Base-by-base conservation (phyloP, 306 rosid genomes). In the Prunus davidiana region DNA sequence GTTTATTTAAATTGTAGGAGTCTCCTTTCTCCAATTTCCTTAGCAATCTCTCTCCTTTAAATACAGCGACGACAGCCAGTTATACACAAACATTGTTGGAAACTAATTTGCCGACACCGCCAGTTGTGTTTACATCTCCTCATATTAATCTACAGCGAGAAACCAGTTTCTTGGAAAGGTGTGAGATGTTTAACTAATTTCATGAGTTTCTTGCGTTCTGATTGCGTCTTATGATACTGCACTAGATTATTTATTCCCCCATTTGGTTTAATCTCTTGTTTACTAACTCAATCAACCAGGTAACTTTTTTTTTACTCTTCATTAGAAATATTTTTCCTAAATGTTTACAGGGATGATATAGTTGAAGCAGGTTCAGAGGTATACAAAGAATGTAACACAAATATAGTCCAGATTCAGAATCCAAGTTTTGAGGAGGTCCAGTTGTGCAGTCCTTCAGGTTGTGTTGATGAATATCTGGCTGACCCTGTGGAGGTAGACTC, bases 61-160 rank as follows among this genome's bases (percentile, higher is more conserved):
- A 49, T 51, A 76, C 75, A 0, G 45, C 6, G 2, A 72, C 57
- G n/a, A 24, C 30, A 4, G 38, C 1, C 0, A 13, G 45, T 64
- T 71, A 24, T 66, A 47, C 75, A 2, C 67, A 50, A 20, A 64
- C 74, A 28, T 76, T 28, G 16, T 28, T 69, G 5, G 78, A 66
- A 45, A 52, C 32, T 50, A 60, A 41, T 73, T 47, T 82, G 67
- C 79, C 82, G 2, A 77, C 65, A 16, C 76, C 72, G 1, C 45
- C 73, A 2, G 62, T 63, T 6, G 80, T 73, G 18, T 77, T 77
- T 67, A 41, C 78, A 28, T 77, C 85, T 72, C 81, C 85, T 16
- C 76, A 8, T 49, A 27, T 65, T 18, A 69, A 65, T 72, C 22
- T 46, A 69, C 81, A 71, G 55, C 28, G 70, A 18, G 75, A 76